Evolutionary conservation across 257 asterid species (phyloP).

Genomic region (Knoxia roxburghii): DNA sequence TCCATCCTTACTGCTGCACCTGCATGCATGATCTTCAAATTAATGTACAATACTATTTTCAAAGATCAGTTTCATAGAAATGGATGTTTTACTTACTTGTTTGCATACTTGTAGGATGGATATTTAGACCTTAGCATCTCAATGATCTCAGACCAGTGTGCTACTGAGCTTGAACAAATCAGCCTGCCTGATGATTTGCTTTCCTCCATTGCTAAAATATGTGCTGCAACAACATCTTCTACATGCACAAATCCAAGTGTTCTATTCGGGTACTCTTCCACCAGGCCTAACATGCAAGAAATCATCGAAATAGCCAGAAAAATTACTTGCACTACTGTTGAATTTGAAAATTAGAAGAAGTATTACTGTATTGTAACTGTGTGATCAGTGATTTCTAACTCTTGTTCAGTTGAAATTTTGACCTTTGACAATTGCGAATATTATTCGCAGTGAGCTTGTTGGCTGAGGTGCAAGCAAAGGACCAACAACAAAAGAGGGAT

Average conservation of each 20-base stretch:
- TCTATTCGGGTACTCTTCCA: conserved; percentile 65
- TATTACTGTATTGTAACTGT: no score
- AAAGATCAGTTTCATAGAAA: neutral
- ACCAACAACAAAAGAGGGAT: conserved; percentile 86
- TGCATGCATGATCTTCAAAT: no score
- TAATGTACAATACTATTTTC: no score
- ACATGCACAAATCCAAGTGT: conserved; percentile 83
- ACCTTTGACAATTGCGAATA: conserved; percentile 63
- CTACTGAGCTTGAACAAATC: conserved; percentile 68
- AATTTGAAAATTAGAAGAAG: neutral
- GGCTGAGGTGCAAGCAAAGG: conserved; percentile 88
- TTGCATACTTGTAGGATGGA: conserved; percentile 60
- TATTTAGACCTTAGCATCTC: conserved; percentile 55
- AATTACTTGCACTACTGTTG: no score
- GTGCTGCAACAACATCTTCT: conserved; percentile 82
- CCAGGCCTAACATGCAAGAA: conserved; percentile 33
- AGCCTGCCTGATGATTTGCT: conserved; percentile 70
- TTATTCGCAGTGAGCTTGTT: conserved; percentile 60
- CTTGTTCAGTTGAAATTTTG: no score
- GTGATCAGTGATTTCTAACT: no score
- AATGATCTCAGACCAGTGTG: conserved; percentile 80
- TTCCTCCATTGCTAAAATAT: conserved; percentile 79
- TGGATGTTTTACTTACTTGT: conserved; percentile 48
- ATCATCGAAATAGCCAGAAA: neutral
- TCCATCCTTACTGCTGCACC: conserved; percentile 61